Base-by-base conservation (phyloP, 1,284 basidiomycete genomes). In the Boletus hoseneyae region DNA sequence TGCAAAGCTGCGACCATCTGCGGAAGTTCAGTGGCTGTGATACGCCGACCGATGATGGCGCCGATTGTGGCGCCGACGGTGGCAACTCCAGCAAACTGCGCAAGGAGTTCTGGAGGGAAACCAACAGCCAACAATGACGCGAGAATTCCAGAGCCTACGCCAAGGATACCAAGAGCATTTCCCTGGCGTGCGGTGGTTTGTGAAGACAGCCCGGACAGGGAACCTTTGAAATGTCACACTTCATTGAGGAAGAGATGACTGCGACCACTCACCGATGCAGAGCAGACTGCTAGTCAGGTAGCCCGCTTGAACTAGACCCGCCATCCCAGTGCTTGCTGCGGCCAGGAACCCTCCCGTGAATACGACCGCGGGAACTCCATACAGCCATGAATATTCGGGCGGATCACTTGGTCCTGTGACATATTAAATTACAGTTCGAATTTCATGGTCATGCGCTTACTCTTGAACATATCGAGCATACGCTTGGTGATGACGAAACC, bases 391-490 rank as follows among this genome's bases (percentile, higher is more conserved):
- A 66, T 91, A 92, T 63, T 93, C 90, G 3, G 90, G 88, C 15
- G 90, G 90, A 68, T 93, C 90, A 45, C 80, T 85, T 1, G 83
- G 83, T 41, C 85, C 84, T 86, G 56, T 43, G 55, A 13, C 30
- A 21, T 42, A 18, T 38, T 48, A 47, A 57, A 43, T 16, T 33
- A 6, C 8, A 37, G 8, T 15, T 52, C 13, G 27, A 39, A 44
- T 35, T 36, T 36, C 21, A 21, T 54, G 18, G 35, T 29, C 19
- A 37, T 32, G 16, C 15, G 62, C 76, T 57, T 64, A 85, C 90
- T 83, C 70, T 88, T 89, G 70, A 93, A 93, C 83, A 93, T 91
- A 62, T 92, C 88, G 55, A 92, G 73, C 90, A 93, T 93, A 43
- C 89, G 82, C 68, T 91, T 89, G 13, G 87, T 89, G 61, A 90